Conservation (phyloP, 768 basidiomycete species). For the Boletus huronensis region DNA sequence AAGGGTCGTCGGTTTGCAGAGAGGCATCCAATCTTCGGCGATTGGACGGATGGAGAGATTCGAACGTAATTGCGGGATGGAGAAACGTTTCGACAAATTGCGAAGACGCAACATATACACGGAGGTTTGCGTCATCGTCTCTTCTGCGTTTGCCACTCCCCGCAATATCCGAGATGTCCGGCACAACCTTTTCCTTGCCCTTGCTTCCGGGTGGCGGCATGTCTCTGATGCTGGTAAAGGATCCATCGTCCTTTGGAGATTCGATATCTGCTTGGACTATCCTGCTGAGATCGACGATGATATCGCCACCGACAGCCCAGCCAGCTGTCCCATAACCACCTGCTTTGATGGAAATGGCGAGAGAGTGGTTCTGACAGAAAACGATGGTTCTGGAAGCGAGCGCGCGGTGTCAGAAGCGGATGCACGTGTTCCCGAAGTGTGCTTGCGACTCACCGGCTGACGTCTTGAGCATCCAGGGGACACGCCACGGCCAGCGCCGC, state of each 20-base stretch:
- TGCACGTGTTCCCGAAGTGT: slow-evolving; percentile 2
- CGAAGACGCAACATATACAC: slow-evolving; percentile 56
- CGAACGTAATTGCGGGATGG: slow-evolving; percentile 20
- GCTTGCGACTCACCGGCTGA: slow-evolving; percentile 64
- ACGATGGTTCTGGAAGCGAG: slow-evolving; percentile 49
- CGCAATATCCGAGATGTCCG: slow-evolving; percentile 8
- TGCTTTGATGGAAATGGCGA: slow-evolving; percentile 80
- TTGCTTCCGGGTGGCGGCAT: slow-evolving; percentile 51
- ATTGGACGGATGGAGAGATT: slow-evolving; percentile 19
- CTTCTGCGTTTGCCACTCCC: slow-evolving; percentile 49
- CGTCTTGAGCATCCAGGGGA: slow-evolving; percentile 76
- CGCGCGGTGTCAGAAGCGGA: slow-evolving; percentile 1
- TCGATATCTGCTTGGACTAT: slow-evolving; percentile 70
- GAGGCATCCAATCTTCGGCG: slow-evolving; percentile 18
- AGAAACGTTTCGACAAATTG: slow-evolving; percentile 49
- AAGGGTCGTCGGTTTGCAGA: neutral
- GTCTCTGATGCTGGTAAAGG: slow-evolving; percentile 60
- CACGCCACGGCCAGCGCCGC: slow-evolving; percentile 61
- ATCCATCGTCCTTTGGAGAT: slow-evolving; percentile 46
- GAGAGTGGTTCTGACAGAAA: slow-evolving; percentile 67
- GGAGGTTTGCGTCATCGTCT: slow-evolving; percentile 51
- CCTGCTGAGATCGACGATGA: slow-evolving; percentile 76
- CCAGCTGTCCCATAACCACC: slow-evolving; percentile 92
- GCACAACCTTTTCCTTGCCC: slow-evolving; percentile 43
- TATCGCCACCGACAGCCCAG: slow-evolving; percentile 83